These are phyloP conservation scores for Solanum chacoense DNA, from an alignment of 305 asterid genomes.

Conservation along the genomic window DNA sequence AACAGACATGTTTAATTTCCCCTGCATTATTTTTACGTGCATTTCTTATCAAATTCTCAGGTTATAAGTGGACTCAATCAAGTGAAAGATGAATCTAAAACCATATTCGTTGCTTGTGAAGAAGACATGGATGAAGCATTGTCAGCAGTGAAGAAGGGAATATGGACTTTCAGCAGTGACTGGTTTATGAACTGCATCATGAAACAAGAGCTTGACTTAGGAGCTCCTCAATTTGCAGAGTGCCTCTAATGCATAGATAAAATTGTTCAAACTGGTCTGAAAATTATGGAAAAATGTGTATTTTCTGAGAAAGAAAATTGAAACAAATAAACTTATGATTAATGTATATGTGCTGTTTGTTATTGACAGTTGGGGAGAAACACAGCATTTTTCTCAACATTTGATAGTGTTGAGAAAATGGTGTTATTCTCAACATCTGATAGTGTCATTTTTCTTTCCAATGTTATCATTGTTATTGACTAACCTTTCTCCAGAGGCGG, in stretches of 20 bases:
- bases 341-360: neutral
- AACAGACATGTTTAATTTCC: neutral
- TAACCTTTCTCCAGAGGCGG: neutral
- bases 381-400: neutral
- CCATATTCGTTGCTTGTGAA: constrained; percentile 65
- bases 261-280: neutral
- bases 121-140: constrained; percentile 79
- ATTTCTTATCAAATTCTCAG: constrained; percentile 16
- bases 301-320: neutral
- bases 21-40: neutral
- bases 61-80: constrained; percentile 31
- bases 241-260: constrained; percentile 28
- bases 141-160: constrained; percentile 51
- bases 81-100: constrained; percentile 35
- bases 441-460: neutral
- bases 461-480: neutral
- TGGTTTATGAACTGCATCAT: constrained; percentile 83
- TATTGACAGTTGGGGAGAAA: neutral
- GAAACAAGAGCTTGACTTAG: constrained; percentile 78
- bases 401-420: neutral
- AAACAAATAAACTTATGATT: neutral
- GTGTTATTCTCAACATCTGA: neutral
- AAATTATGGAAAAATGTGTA: neutral
- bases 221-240: constrained; percentile 71
- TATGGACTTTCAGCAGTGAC: constrained; percentile 59